Conservation (phyloP, 2,329 filamentous ascomycete species). For the Pseudogymnoascus sp. region DNA sequence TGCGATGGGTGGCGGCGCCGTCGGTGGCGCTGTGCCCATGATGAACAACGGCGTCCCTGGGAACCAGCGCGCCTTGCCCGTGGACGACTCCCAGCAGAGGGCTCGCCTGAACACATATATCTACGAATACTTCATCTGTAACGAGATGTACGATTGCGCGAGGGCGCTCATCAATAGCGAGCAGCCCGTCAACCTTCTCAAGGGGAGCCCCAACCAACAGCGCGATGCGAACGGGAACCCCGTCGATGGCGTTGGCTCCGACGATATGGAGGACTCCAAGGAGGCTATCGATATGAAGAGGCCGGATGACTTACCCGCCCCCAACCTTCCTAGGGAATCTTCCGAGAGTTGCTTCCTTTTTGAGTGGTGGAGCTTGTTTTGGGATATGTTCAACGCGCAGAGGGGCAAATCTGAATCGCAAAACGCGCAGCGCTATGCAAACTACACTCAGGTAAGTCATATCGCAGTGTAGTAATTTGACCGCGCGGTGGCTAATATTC, state of each 20-base stretch:
- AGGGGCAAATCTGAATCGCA: conserved; percentile 57
- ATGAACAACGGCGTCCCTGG: conserved; percentile 49
- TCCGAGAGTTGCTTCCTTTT: conserved; percentile 78
- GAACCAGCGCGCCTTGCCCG: conserved; percentile 27
- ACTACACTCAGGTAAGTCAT: conserved; percentile 68
- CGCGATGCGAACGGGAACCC: conserved; percentile 60
- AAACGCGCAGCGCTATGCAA: conserved; percentile 66
- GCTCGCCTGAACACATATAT: conserved; percentile 74
- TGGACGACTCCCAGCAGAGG: conserved; percentile 35
- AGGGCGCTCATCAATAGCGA: conserved; percentile 62
- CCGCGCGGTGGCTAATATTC: conserved; percentile 20
- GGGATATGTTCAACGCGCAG: conserved; percentile 87
- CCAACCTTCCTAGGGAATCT: conserved; percentile 56
- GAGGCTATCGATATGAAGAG: conserved; percentile 67
- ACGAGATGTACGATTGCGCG: conserved; percentile 76
- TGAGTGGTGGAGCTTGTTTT: conserved; percentile 97
- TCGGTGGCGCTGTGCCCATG: conserved; percentile 55
- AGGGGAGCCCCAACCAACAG: conserved; percentile 61
- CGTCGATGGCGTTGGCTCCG: conserved; percentile 59
- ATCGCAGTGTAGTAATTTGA: conserved; percentile 9
- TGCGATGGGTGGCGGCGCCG: conserved; percentile 55
- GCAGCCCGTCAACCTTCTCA: conserved; percentile 57
- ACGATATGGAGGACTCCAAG: conserved; percentile 72
- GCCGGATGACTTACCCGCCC: conserved; percentile 70
- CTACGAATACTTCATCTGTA: conserved; percentile 84